These are phyloP conservation scores for Batrachochytrium dendrobatidis DNA, from an alignment of 371 early-diverging fungal genomes.

Conservation along the genomic window DNA sequence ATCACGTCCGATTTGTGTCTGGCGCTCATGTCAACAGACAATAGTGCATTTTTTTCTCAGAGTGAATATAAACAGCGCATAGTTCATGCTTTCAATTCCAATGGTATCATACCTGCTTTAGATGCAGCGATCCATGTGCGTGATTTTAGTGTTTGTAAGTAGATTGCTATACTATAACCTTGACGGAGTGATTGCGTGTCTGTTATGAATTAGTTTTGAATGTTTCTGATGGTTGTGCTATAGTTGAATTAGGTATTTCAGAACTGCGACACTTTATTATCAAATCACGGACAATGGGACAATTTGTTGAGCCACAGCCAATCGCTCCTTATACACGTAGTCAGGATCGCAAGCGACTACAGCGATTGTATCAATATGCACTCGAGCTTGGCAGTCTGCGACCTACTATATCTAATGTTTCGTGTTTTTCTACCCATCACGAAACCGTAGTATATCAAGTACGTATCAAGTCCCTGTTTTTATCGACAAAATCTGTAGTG, in stretches of 20 bases:
- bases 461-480: constrained; percentile 11
- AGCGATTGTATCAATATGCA: constrained; percentile 58
- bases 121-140: constrained; percentile 19
- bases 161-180: background rate
- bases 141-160: constrained; percentile 17
- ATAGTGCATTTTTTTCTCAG: constrained; percentile 75
- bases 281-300: constrained; percentile 58
- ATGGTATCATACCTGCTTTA: constrained; percentile 16
- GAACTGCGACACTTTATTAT: constrained; percentile 67
- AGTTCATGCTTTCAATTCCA: constrained; percentile 34
- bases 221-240: background rate
- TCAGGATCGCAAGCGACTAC: constrained; percentile 32
- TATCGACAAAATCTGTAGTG: background rate
- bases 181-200: background rate
- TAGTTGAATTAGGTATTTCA: constrained; percentile 61
- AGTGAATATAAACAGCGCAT: constrained; percentile 59
- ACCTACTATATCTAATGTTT: constrained; percentile 45
- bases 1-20: constrained; percentile 62
- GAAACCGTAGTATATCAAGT: constrained; percentile 72
- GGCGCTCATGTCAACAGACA: constrained; percentile 68
- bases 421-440: constrained; percentile 48
- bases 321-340: constrained; percentile 29
- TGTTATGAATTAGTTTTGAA: background rate
- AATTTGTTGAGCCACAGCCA: constrained; percentile 48
- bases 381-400: constrained; percentile 12